Evolutionary conservation across 192 early-diverging fungal genomes (phyloP).

Genomic region (Spizellomyces punctatus): DNA sequence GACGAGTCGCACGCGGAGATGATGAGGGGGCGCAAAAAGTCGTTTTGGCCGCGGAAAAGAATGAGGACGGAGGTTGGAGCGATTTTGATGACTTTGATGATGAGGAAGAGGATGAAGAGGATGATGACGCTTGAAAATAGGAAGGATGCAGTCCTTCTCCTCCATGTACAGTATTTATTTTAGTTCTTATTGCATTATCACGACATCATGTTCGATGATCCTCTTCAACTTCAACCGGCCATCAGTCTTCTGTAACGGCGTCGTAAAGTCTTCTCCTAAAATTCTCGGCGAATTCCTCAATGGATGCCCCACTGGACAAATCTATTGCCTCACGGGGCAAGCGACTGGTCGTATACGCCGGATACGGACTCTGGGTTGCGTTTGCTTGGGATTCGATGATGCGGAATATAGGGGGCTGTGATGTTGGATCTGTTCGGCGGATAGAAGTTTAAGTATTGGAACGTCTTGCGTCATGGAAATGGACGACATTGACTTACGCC

Average conservation of each 20-base stretch:
- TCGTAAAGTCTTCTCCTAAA: neutral
- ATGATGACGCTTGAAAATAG: neutral
- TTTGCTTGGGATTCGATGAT: conserved; percentile 44
- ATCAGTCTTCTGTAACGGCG: neutral
- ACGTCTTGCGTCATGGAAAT: neutral
- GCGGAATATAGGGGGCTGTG: conserved; percentile 9
- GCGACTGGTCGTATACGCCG: conserved; percentile 65
- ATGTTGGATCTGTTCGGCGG: neutral
- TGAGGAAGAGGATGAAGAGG: conserved; percentile 50
- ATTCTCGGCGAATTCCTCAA: conserved; percentile 68
- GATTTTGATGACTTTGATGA: conserved; percentile 56
- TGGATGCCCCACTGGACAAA: conserved; percentile 66
- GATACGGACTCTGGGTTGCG: conserved; percentile 47
- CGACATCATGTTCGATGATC: no score
- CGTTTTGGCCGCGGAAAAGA: conserved; percentile 31
- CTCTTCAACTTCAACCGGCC: no score
- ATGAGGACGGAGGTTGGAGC: conserved; percentile 50
- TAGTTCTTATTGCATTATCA: no score
- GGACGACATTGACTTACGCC: neutral
- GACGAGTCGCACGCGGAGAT: conserved; percentile 82
- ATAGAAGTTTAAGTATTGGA: neutral
- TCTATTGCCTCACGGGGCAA: conserved; percentile 76
- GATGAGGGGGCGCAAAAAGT: conserved; percentile 55
- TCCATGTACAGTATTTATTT: no score
- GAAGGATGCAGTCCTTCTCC: no score